Conservation (phyloP, 257 asterid genomes). For the Scutellaria barbata region DNA sequence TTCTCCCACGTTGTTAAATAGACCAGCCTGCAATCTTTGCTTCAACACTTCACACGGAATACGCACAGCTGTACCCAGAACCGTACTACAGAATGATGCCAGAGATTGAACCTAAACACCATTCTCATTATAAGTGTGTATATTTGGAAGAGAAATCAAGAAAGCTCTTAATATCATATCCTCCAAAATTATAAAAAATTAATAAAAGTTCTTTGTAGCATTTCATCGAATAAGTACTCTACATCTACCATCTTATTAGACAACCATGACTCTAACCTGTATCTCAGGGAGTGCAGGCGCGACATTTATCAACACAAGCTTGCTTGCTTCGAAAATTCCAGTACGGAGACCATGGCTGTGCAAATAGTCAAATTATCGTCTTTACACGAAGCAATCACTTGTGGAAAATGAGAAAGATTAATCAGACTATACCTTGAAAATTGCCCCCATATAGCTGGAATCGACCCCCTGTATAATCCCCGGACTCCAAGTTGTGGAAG, state of each 20-base stretch:
- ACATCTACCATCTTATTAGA: not conserved
- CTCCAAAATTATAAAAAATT: constrained; percentile 1
- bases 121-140: constrained; percentile 21
- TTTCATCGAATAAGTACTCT: not conserved
- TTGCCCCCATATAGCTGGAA: constrained; percentile 97
- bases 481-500: constrained; percentile 86
- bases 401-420: constrained; percentile 3
- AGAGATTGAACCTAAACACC: constrained; percentile 75
- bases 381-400: not conserved
- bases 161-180: not conserved
- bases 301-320: constrained; percentile 77
- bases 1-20: constrained; percentile 78
- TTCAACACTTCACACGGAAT: constrained; percentile 95
- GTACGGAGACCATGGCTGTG: constrained; percentile 96
- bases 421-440: constrained; percentile 71
- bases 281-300: constrained; percentile 95
- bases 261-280: constrained; percentile 59
- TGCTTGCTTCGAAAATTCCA: constrained; percentile 96
- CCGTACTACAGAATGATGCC: constrained; percentile 87
- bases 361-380: constrained; percentile 25
- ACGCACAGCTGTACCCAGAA: constrained; percentile 89
- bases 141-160: constrained; percentile 13
- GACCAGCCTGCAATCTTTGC: constrained; percentile 93
- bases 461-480: constrained; percentile 89
- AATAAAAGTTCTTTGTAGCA: not conserved